These are phyloP conservation scores for Puccinia novopanici DNA, from an alignment of 1,284 basidiomycete genomes.

Conservation along the genomic window DNA sequence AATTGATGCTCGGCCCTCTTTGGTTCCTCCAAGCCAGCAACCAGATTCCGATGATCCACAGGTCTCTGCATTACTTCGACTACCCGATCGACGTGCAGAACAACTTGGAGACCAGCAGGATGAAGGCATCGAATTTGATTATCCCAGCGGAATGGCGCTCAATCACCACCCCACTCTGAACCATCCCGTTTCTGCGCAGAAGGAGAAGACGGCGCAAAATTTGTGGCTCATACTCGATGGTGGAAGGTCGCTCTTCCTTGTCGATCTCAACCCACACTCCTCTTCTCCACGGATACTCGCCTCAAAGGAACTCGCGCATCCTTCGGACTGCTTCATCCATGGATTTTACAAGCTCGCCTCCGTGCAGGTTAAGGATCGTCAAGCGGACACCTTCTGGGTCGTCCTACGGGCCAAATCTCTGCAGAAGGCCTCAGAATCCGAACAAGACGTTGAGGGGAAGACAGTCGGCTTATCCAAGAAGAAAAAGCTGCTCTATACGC, in stretches of 20 bases:
- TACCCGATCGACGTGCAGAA: neutral
- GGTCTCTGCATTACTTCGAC: neutral
- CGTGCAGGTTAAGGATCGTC: neutral
- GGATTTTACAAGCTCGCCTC: neutral
- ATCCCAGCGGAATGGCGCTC: neutral
- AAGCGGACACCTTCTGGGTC: neutral
- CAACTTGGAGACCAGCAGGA: neutral
- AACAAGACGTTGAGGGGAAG: neutral
- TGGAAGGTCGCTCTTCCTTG: neutral
- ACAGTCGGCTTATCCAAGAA: neutral
- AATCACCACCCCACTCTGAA: neutral
- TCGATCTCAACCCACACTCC: neutral
- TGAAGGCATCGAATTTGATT: neutral
- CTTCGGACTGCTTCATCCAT: too few species aligned
- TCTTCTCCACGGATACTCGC: neutral
- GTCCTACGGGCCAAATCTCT: neutral
- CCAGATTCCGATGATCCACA: neutral
- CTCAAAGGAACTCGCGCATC: neutral
- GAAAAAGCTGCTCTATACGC: neutral
- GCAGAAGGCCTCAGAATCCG: neutral
- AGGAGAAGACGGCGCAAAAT: neutral
- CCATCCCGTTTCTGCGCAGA: too few species aligned
- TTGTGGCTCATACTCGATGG: neutral
- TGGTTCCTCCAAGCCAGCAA: neutral
- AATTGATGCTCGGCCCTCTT: too few species aligned